A percentile compares a stretch with the other conserved stretches of the same genome.
phyloP scores from a whole-genome alignment of 2,329 filamentous ascomycete genomes.

The Talaromyces sp. region DNA sequence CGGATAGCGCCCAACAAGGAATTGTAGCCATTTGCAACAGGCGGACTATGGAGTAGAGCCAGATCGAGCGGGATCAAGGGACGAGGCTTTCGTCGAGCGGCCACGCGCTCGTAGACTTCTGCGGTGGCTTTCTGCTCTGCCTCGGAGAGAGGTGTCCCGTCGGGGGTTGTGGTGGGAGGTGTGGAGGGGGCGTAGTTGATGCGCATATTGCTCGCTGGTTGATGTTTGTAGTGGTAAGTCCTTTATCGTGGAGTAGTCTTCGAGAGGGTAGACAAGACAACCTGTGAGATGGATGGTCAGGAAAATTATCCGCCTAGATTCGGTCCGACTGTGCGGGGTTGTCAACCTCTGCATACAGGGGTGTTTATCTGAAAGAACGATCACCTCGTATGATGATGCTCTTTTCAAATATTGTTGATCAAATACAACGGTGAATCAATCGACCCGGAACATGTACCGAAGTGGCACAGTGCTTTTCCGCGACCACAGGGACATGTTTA shows the following conservation, averaged over 20 bases:
- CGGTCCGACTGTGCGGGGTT: too few species aligned
- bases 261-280: neutral
- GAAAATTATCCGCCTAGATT: neutral
- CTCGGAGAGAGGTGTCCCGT: conserved; percentile 17
- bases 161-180: conserved; percentile 19
- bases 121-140: conserved; percentile 16
- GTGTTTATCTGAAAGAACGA: too few species aligned
- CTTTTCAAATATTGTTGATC: neutral
- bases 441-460: conserved; percentile 2
- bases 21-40: conserved; percentile 67
- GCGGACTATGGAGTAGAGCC: conserved; percentile 66
- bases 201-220: conserved; percentile 25
- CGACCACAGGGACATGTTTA: neutral
- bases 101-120: conserved; percentile 58
- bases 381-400: too few species aligned
- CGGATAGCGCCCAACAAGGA: conserved; percentile 53
- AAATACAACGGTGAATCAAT: neutral
- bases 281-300: neutral
- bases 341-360: conserved; percentile 1
- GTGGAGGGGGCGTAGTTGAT: conserved; percentile 32
- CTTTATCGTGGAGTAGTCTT: neutral
- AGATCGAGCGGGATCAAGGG: conserved; percentile 72
- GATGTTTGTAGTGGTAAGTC: neutral
- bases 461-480: conserved; percentile 7
- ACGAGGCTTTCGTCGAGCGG: conserved; percentile 60